phyloP scores from a whole-genome alignment of 495 filamentous ascomycete genomes.

The Hapsidospora chrysogenum region DNA sequence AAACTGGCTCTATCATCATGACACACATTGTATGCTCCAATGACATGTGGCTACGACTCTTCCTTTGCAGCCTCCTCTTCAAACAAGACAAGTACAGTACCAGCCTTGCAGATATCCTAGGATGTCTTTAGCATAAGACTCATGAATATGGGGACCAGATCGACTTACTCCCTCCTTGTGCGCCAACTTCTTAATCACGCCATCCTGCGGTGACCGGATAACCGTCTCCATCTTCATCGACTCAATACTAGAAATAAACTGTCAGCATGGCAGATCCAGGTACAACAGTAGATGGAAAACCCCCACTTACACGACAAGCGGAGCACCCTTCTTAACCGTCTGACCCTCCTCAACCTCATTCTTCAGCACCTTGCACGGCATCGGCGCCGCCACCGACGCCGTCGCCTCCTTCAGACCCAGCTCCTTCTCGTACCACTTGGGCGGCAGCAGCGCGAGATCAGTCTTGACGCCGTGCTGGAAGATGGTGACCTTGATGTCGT shows the following conservation, averaged over 20 bases:
- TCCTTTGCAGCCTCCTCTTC: slow-evolving; percentile 14
- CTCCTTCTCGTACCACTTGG: slow-evolving; percentile 74
- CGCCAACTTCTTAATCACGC: slow-evolving; percentile 63
- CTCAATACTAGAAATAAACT: slow-evolving; percentile 44
- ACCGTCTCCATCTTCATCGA: slow-evolving; percentile 99
- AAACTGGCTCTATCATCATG: too few relatives aligned
- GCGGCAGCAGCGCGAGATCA: slow-evolving; percentile 46
- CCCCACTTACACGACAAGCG: slow-evolving; percentile 57
- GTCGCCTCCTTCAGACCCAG: slow-evolving; percentile 62
- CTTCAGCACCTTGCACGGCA: slow-evolving; percentile 86
- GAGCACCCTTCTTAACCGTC: slow-evolving; percentile 66
- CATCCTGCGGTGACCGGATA: slow-evolving; percentile 75
- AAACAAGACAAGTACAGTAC: slow-evolving; percentile 39
- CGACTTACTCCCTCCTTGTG: slow-evolving; percentile 72
- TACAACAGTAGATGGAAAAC: neutral
- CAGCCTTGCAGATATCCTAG: slow-evolving; percentile 40
- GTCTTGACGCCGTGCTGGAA: slow-evolving; percentile 77
- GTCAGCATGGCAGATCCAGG: neutral
- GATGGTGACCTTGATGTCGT: slow-evolving; percentile 46
- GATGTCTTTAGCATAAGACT: neutral
- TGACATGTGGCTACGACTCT: neutral
- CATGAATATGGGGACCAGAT: neutral
- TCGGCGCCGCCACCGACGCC: slow-evolving; percentile 72
- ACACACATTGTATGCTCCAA: neutral
- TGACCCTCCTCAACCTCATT: slow-evolving; percentile 73